A percentile compares a stretch with the other conserved stretches of the same genome.
These are phyloP conservation scores for Tetrapisispora iriomotensis DNA, from an alignment of 805 yeast genomes.

Conservation along the genomic window DNA sequence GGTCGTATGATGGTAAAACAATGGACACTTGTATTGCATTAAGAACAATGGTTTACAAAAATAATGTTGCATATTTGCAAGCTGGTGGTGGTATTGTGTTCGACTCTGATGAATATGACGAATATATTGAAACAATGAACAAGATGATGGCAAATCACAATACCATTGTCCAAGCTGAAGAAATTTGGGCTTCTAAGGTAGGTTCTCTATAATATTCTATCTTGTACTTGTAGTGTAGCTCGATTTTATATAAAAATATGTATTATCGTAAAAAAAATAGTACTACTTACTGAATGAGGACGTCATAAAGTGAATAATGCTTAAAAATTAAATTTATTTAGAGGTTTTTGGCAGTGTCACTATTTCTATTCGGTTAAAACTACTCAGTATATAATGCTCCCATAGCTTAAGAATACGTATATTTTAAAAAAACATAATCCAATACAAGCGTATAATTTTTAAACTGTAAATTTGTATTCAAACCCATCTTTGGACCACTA, in stretches of 20 bases:
- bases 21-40: constrained; percentile 98
- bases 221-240: no score
- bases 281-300: no score
- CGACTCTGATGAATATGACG: constrained; percentile 92
- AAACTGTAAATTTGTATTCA: constrained; percentile 3
- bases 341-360: no score
- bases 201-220: constrained; percentile 15
- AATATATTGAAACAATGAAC: constrained; percentile 92
- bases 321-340: no score
- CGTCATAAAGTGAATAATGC: no score
- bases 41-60: constrained; percentile 92
- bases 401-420: no score
- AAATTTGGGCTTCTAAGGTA: constrained; percentile 49
- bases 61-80: constrained; percentile 84
- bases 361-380: no score
- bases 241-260: no score
- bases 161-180: constrained; percentile 88
- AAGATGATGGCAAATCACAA: constrained; percentile 90
- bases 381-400: no score
- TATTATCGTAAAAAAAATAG: no score
- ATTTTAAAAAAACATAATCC: no score
- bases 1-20: constrained; percentile 90
- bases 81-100: constrained; percentile 98
- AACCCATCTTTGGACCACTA: constrained; percentile 82
- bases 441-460: no score